Conservation (phyloP, 2,329 filamentous ascomycete genomes). For the Ceratocystis papillata region DNA sequence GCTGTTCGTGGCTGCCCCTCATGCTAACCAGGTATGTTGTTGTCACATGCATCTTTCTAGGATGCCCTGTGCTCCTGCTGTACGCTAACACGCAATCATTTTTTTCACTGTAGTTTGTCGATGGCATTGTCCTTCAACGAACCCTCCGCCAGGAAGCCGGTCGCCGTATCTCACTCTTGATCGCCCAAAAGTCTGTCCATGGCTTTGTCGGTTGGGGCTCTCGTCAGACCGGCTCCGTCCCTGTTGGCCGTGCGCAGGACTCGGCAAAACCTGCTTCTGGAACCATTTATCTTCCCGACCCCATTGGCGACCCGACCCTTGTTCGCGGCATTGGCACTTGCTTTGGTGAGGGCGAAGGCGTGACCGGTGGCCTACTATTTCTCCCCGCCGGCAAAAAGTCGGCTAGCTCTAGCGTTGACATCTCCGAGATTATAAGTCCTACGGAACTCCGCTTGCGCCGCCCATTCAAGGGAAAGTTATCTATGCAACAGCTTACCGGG, state of each 20-base stretch:
- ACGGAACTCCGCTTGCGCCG: constrained; percentile 81
- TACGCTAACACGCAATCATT: constrained; percentile 1
- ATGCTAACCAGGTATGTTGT: constrained; percentile 73
- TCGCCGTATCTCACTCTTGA: constrained; percentile 81
- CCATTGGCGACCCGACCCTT: constrained; percentile 70
- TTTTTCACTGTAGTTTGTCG: constrained; percentile 62
- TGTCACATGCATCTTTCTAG: constrained; percentile 2
- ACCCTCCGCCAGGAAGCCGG: constrained; percentile 77
- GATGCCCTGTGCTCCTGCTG: constrained; percentile 2
- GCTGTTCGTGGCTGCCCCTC: constrained; percentile 90
- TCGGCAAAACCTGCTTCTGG: constrained; percentile 68
- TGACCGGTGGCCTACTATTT: constrained; percentile 73
- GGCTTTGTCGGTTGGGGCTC: constrained; percentile 86
- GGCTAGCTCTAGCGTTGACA: constrained; percentile 68
- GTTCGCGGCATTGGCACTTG: constrained; percentile 69
- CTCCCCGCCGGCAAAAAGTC: constrained; percentile 71
- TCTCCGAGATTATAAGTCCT: constrained; percentile 66
- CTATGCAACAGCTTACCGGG: constrained; percentile 72
- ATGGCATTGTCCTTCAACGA: constrained; percentile 85
- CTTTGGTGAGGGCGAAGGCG: constrained; percentile 61
- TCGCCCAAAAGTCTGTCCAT: constrained; percentile 90
- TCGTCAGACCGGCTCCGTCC: constrained; percentile 73
- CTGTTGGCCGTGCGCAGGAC: constrained; percentile 88
- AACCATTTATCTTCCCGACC: constrained; percentile 79
- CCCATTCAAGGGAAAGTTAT: constrained; percentile 65